Conservation (phyloP, 1,284 basidiomycete genomes). For the Irpex rosettiformis region DNA sequence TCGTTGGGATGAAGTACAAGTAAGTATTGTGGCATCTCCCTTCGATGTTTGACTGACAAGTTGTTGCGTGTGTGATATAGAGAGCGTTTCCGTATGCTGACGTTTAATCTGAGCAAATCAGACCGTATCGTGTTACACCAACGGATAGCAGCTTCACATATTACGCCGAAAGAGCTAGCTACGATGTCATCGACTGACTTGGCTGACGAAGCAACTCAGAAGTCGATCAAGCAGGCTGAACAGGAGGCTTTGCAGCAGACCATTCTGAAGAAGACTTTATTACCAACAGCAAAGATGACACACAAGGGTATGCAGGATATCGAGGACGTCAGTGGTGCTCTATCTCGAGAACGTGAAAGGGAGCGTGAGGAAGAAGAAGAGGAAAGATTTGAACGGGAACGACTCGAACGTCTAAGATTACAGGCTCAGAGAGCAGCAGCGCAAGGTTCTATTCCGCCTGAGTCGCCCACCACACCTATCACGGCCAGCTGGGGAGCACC, state of each 20-base stretch:
- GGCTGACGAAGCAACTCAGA: constrained; percentile 78
- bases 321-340: constrained; percentile 66
- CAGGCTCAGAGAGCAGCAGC: constrained; percentile 30
- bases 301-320: constrained; percentile 88
- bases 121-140: constrained; percentile 73
- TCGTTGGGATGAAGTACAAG: constrained; percentile 79
- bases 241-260: constrained; percentile 79
- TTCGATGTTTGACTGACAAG: background rate
- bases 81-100: constrained; percentile 81
- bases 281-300: constrained; percentile 82
- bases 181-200: constrained; percentile 83
- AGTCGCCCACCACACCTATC: constrained; percentile 51
- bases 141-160: constrained; percentile 63
- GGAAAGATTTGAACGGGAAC: constrained; percentile 61
- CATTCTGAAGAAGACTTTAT: constrained; percentile 67
- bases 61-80: no score
- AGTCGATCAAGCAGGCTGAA: constrained; percentile 75
- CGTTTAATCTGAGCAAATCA: constrained; percentile 74
- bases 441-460: constrained; percentile 53
- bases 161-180: constrained; percentile 68
- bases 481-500: constrained; percentile 55
- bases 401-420: constrained; percentile 48
- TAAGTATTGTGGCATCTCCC: constrained; percentile 35
- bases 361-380: constrained; percentile 59
- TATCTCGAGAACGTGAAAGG: constrained; percentile 42